Percentiles rank a stretch among this genome's conserved stretches.
Conservation (phyloP, 805 yeast genomes). For the Cephaloascus albidus region DNA sequence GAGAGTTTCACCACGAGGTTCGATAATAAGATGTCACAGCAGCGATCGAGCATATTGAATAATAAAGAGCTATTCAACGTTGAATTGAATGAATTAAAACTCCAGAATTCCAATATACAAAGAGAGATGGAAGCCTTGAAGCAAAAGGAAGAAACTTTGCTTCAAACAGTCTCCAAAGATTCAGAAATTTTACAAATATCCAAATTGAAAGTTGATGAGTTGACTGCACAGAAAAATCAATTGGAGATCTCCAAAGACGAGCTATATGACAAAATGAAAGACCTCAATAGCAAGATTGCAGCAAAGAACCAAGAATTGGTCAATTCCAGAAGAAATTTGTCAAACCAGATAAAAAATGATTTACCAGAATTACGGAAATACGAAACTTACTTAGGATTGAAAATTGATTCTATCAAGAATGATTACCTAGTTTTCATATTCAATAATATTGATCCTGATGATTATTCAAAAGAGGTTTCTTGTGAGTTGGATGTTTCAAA, state of each 20-base stretch:
- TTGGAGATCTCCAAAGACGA: slow-evolving; percentile 17
- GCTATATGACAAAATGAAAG: slow-evolving; percentile 18
- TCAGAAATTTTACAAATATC: slow-evolving; percentile 17
- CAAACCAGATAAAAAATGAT: slow-evolving; percentile 35
- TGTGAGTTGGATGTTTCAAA: slow-evolving; percentile 36
- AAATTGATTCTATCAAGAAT: slow-evolving; percentile 38
- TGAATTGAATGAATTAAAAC: slow-evolving; percentile 18
- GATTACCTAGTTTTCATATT: slow-evolving; percentile 41
- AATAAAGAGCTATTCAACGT: slow-evolving; percentile 22
- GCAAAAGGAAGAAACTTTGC: slow-evolving; percentile 15
- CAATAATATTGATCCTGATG: slow-evolving; percentile 33
- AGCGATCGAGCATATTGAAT: slow-evolving; percentile 20
- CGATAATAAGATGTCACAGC: slow-evolving; percentile 20
- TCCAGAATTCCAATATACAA: slow-evolving; percentile 18
- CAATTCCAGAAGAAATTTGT: slow-evolving; percentile 22
- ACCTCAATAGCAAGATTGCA: slow-evolving; percentile 18
- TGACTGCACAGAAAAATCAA: slow-evolving; percentile 22
- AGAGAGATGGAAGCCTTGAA: slow-evolving; percentile 19
- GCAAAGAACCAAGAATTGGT: slow-evolving; percentile 19
- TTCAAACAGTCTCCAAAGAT: slow-evolving; percentile 15
- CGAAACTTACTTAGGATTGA: slow-evolving; percentile 46
- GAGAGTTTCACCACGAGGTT: slow-evolving; percentile 26
- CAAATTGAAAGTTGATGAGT: slow-evolving; percentile 22
- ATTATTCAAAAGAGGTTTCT: slow-evolving; percentile 29
- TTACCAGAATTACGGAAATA: slow-evolving; percentile 41